A percentile compares a stretch with the other conserved stretches of the same genome.
Conservation (phyloP, 2,329 filamentous ascomycete genomes). For the Monilinia vaccinii-corymbosi region DNA sequence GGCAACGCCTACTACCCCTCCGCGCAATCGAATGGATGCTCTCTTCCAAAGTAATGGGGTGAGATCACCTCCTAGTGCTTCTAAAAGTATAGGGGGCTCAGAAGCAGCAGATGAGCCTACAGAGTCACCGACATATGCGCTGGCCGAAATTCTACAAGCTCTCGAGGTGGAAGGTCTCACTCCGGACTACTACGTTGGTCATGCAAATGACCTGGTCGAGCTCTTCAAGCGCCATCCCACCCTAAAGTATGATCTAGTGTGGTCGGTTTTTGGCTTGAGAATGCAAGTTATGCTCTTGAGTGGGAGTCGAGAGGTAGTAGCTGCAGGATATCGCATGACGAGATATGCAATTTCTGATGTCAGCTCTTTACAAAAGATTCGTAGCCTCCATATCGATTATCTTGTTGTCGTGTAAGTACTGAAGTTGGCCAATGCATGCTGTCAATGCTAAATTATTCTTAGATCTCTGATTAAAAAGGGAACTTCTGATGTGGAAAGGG, state of each 20-base stretch:
- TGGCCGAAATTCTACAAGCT: slow-evolving; percentile 83
- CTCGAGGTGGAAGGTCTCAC: slow-evolving; percentile 80
- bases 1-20: slow-evolving; percentile 35
- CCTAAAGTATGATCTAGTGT: slow-evolving; percentile 92
- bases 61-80: slow-evolving; percentile 48
- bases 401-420: slow-evolving; percentile 62
- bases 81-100: slow-evolving; percentile 47
- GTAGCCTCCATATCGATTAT: slow-evolving; percentile 81
- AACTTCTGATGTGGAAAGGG: slow-evolving; percentile 92
- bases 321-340: slow-evolving; percentile 86
- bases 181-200: slow-evolving; percentile 89
- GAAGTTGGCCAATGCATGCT: neutral
- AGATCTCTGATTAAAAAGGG: slow-evolving; percentile 87
- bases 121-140: slow-evolving; percentile 85
- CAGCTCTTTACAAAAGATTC: slow-evolving; percentile 79
- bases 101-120: slow-evolving; percentile 54
- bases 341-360: slow-evolving; percentile 91
- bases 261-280: slow-evolving; percentile 86
- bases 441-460: slow-evolving; percentile 15
- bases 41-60: slow-evolving; percentile 38
- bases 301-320: slow-evolving; percentile 90
- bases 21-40: slow-evolving; percentile 41
- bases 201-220: slow-evolving; percentile 87
- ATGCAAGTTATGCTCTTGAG: slow-evolving; percentile 96
- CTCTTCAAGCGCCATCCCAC: slow-evolving; percentile 91